Evolutionary conservation across 2,329 filamentous ascomycete species (phyloP).

Genomic region (Daldinia eschscholtzii): DNA sequence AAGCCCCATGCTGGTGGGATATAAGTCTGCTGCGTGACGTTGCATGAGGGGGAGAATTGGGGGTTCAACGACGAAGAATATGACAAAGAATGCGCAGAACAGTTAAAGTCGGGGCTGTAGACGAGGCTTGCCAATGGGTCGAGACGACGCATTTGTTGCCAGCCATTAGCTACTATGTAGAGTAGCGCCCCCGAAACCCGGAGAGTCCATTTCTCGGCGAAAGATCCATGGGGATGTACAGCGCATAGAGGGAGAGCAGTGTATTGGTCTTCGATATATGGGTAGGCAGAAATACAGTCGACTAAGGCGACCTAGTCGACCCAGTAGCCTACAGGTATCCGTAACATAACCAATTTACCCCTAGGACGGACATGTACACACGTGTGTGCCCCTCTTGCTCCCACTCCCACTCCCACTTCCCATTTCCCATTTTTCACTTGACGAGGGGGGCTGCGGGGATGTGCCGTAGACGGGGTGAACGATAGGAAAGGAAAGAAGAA

Average conservation of each 20-base stretch:
- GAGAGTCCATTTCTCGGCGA: not conserved
- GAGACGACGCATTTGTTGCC: slow-evolving; percentile 12
- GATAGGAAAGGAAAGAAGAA: slow-evolving; percentile 24
- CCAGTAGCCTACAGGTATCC: slow-evolving; percentile 4
- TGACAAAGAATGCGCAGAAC: slow-evolving; percentile 11
- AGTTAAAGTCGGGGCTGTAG: slow-evolving; percentile 25
- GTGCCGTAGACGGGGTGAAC: slow-evolving; percentile 28
- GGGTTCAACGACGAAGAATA: slow-evolving; percentile 24
- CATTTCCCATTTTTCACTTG: slow-evolving; percentile 16
- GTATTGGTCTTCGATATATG: not conserved
- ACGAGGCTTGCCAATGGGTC: slow-evolving; percentile 39
- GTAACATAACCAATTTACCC: slow-evolving; percentile 2
- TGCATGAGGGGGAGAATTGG: slow-evolving; percentile 43
- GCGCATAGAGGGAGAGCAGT: too few species aligned
- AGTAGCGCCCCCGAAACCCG: slow-evolving; percentile 13
- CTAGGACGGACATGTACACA: slow-evolving; percentile 26
- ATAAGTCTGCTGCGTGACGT: slow-evolving; percentile 45
- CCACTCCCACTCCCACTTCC: not conserved
- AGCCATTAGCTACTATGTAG: not conserved
- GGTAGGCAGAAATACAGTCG: too few species aligned
- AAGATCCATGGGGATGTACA: not conserved
- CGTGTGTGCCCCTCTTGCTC: slow-evolving; percentile 7
- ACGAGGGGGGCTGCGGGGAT: slow-evolving; percentile 17
- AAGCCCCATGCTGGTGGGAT: slow-evolving; percentile 42
- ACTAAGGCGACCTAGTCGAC: not conserved